A percentile compares a stretch with the other conserved stretches of the same genome.
These are phyloP conservation scores for Tanacetum coccineum DNA, from an alignment of 129 eudicot species.

Conservation along the genomic window DNA sequence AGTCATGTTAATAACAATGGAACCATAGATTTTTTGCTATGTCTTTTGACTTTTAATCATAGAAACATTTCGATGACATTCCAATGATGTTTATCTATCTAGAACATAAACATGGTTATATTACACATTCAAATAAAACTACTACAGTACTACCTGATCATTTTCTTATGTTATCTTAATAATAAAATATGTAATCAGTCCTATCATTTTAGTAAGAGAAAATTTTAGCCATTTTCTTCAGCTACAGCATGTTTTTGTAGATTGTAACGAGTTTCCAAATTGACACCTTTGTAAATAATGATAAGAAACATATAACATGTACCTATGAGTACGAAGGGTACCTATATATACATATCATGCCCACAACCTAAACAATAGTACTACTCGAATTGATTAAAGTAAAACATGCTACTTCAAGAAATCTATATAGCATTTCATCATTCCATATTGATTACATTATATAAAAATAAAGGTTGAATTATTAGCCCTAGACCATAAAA, in stretches of 20 bases:
- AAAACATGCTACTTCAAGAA: slow-evolving; percentile 21
- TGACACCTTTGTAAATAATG: slow-evolving; percentile 12
- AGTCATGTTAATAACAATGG: slow-evolving; percentile 10
- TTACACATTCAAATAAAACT: neutral
- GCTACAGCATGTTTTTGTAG: neutral
- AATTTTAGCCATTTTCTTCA: no score
- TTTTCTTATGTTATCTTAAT: no score
- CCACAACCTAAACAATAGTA: slow-evolving; percentile 23
- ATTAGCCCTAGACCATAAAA: neutral
- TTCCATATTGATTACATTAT: neutral
- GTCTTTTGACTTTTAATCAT: neutral
- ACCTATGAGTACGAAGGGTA: slow-evolving; percentile 5
- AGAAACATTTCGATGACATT: neutral
- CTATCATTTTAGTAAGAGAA: no score
- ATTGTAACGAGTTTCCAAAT: slow-evolving; percentile 5
- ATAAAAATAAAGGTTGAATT: neutral
- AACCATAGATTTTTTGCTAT: slow-evolving; percentile 4
- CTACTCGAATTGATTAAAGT: slow-evolving; percentile 23
- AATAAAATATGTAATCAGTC: no score
- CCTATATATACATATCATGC: slow-evolving; percentile 16
- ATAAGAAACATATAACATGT: slow-evolving; percentile 31
- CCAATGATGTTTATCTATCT: no score
- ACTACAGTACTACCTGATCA: no score
- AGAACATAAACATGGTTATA: neutral
- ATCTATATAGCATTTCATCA: neutral